Conservation (phyloP, 2,329 filamentous ascomycete species). For the Proliferodiscus dingleyae region DNA sequence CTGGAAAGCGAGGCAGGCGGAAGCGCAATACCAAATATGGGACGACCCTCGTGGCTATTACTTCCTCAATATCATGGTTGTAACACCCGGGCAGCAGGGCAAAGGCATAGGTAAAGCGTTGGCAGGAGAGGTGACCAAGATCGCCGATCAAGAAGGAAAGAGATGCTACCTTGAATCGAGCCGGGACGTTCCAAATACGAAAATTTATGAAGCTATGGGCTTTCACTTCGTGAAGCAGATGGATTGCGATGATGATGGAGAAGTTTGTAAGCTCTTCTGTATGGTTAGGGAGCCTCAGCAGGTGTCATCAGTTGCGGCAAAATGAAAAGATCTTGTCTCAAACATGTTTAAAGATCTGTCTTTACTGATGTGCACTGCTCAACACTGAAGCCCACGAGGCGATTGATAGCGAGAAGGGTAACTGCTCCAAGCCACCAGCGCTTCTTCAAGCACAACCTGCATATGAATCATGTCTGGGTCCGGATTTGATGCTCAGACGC, state of each 20-base stretch:
- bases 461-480: too few species aligned
- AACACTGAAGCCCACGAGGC: too few species aligned
- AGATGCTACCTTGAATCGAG: conserved; percentile 69
- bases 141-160: conserved; percentile 59
- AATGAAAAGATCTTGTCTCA: too few species aligned
- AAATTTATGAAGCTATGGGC: conserved; percentile 66
- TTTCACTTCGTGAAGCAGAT: conserved; percentile 62
- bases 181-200: conserved; percentile 61
- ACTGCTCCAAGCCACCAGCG: too few species aligned
- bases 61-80: conserved; percentile 72
- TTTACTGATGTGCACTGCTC: too few species aligned
- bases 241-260: conserved; percentile 59
- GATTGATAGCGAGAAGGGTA: too few species aligned
- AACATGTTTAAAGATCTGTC: too few species aligned
- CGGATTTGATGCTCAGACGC: too few species aligned
- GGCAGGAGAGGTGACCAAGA: conserved; percentile 57
- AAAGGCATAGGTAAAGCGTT: conserved; percentile 61
- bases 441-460: too few species aligned
- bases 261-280: conserved; percentile 47
- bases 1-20: conserved; percentile 63
- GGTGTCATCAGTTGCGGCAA: neutral
- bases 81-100: conserved; percentile 59
- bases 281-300: conserved; percentile 41
- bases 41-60: conserved; percentile 64
- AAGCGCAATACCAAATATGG: conserved; percentile 60